A percentile compares a stretch with the other conserved stretches of the same genome.
Evolutionary conservation across 139 green algal genomes (phyloP).

Genomic region (Eudorina sp.): DNA sequence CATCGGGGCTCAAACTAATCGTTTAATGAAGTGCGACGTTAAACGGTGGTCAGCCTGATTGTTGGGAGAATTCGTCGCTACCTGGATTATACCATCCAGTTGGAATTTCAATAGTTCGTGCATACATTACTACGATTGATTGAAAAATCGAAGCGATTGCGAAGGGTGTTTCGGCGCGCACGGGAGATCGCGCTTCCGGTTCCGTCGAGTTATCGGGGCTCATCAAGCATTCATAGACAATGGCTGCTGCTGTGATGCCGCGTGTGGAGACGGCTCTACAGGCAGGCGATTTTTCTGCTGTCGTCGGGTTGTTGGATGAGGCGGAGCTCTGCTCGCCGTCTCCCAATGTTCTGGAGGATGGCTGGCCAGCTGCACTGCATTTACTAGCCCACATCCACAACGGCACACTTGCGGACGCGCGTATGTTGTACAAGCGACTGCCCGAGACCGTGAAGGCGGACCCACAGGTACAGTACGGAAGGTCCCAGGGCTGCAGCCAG

Average conservation of each 20-base stretch:
- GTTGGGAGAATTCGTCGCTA: no score
- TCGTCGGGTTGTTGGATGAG: slow-evolving; percentile 26
- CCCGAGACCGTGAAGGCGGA: background rate
- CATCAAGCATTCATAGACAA: no score
- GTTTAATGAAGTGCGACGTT: no score
- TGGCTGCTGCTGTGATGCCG: slow-evolving; percentile 11
- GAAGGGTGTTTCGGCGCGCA: no score
- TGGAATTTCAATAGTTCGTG: no score
- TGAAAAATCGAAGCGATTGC: no score
- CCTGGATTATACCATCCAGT: no score
- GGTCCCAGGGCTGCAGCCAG: no score
- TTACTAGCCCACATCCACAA: slow-evolving; percentile 41
- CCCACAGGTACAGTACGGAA: slow-evolving; percentile 34
- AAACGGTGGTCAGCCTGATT: no score
- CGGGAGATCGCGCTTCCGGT: background rate
- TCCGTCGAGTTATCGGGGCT: no score
- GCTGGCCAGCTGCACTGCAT: slow-evolving; percentile 35
- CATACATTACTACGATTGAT: no score
- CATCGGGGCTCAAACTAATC: no score
- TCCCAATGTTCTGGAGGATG: background rate
- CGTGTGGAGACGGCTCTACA: background rate
- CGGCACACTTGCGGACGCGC: slow-evolving; percentile 12
- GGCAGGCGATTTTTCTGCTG: background rate
- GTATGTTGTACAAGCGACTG: slow-evolving; percentile 32
- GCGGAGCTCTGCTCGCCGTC: slow-evolving; percentile 18